phyloP scores from a whole-genome alignment of 495 filamentous ascomycete genomes.

The Aspergillus olivimuriae region DNA sequence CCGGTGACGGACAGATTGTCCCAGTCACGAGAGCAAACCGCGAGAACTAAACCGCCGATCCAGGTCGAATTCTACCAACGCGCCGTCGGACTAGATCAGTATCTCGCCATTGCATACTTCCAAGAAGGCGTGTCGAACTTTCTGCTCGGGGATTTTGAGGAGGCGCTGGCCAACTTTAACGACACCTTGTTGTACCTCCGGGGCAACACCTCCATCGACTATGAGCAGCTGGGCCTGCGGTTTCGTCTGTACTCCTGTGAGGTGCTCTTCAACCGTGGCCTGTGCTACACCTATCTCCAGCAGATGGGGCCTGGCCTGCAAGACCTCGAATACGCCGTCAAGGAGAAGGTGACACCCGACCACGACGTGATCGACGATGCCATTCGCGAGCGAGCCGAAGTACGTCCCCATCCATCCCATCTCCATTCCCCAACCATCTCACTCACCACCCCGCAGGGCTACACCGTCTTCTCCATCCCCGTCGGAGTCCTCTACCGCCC shows the following conservation, averaged over 20 bases:
- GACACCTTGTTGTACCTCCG: constrained; percentile 92
- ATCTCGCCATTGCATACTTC: constrained; percentile 96
- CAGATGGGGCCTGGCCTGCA: constrained; percentile 85
- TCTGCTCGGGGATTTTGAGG: constrained; percentile 92
- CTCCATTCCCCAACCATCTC: not conserved
- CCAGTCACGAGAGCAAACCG: not conserved
- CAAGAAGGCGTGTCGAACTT: constrained; percentile 99
- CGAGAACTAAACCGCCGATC: constrained; percentile 5
- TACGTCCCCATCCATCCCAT: constrained; percentile 29
- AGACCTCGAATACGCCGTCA: constrained; percentile 86
- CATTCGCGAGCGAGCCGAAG: constrained; percentile 87
- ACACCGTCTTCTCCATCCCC: constrained; percentile 98
- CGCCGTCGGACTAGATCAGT: constrained; percentile 82
- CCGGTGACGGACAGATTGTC: not conserved
- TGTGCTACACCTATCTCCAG: constrained; percentile 96
- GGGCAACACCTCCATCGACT: constrained; percentile 96
- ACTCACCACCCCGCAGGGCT: constrained; percentile 51
- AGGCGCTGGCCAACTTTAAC: constrained; percentile 98
- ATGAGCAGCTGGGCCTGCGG: constrained; percentile 90
- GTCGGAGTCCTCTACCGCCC: constrained; percentile 92
- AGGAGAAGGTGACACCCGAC: constrained; percentile 90
- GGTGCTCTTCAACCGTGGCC: constrained; percentile 93
- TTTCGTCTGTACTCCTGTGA: constrained; percentile 98
- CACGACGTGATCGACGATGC: constrained; percentile 98
- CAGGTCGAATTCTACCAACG: constrained; percentile 94